A percentile compares a stretch with the other conserved stretches of the same genome.
Conservation (phyloP, 2,329 filamentous ascomycete genomes). For the Cylindrodendrum hubeiense region DNA sequence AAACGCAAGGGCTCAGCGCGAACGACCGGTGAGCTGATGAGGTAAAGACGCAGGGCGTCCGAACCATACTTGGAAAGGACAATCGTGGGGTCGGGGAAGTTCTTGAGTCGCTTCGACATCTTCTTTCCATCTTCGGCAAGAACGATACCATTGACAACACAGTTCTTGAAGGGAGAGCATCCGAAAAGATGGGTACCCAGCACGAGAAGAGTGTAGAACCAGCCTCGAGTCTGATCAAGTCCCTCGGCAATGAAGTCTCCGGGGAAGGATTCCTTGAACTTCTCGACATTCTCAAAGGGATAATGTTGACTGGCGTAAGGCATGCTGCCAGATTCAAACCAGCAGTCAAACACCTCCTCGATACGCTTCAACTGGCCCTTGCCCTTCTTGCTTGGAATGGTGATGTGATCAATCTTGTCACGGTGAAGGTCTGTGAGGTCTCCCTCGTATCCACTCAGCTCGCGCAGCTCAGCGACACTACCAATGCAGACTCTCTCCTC, state of each 20-base stretch:
- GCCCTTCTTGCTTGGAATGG: slow-evolving; percentile 89
- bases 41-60: slow-evolving; percentile 91
- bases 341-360: slow-evolving; percentile 94
- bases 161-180: slow-evolving; percentile 90
- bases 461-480: slow-evolving; percentile 84
- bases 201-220: slow-evolving; percentile 95
- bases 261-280: slow-evolving; percentile 85
- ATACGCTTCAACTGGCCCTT: slow-evolving; percentile 86
- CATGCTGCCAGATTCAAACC: slow-evolving; percentile 98
- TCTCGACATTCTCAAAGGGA: slow-evolving; percentile 88
- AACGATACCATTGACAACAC: slow-evolving; percentile 95
- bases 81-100: slow-evolving; percentile 88
- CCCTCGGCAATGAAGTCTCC: slow-evolving; percentile 96
- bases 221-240: slow-evolving; percentile 92
- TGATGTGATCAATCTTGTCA: slow-evolving; percentile 93
- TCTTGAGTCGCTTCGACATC: slow-evolving; percentile 98
- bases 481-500: slow-evolving; percentile 90
- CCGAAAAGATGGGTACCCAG: slow-evolving; percentile 90
- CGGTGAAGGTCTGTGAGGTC: slow-evolving; percentile 89
- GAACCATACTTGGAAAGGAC: slow-evolving; percentile 92
- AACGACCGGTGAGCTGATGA: slow-evolving; percentile 97
- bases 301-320: slow-evolving; percentile 93
- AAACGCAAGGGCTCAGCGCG: slow-evolving; percentile 91
- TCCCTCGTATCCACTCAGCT: slow-evolving; percentile 87
- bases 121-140: slow-evolving; percentile 97